A percentile compares a stretch with the other conserved stretches of the same genome.
phyloP scores from a whole-genome alignment of 2,329 filamentous ascomycete genomes.

The Hypoxylon sp. region DNA sequence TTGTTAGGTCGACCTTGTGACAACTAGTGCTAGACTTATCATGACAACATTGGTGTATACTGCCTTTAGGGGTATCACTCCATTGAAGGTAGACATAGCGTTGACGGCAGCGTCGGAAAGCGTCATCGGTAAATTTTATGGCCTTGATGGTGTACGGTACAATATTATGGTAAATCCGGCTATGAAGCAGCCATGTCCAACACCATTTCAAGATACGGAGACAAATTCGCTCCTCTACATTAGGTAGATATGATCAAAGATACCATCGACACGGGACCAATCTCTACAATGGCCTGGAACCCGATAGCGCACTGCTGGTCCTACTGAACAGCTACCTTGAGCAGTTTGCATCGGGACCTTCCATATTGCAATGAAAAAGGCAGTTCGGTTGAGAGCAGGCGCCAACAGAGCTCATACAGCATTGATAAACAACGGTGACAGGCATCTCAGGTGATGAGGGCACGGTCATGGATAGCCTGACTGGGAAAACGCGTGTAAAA shows the following conservation, averaged over 20 bases:
- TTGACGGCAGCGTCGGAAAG: not conserved
- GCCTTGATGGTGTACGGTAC: not conserved
- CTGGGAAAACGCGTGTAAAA: no score
- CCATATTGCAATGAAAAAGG: no score
- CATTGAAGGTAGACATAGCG: slow-evolving; percentile 10
- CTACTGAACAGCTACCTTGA: no score
- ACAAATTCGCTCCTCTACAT: not conserved
- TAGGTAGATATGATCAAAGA: not conserved
- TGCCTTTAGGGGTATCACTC: slow-evolving; percentile 8
- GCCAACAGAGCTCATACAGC: no score
- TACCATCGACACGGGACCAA: not conserved
- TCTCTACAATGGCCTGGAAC: not conserved
- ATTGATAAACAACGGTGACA: no score
- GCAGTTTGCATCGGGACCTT: no score
- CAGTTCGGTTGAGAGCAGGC: no score
- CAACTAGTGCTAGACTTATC: no score
- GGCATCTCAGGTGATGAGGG: not conserved
- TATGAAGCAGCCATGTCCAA: not conserved
- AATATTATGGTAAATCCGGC: slow-evolving; percentile 6
- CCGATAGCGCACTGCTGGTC: not conserved
- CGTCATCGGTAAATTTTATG: not conserved
- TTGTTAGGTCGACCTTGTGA: no score
- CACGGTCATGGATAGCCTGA: not conserved
- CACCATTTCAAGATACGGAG: not conserved
- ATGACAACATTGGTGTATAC: slow-evolving; percentile 1